Percentiles rank a stretch among this genome's conserved stretches.
Evolutionary conservation across 2,329 filamentous ascomycete species (phyloP).

Genomic region (Xylariaceae sp.): DNA sequence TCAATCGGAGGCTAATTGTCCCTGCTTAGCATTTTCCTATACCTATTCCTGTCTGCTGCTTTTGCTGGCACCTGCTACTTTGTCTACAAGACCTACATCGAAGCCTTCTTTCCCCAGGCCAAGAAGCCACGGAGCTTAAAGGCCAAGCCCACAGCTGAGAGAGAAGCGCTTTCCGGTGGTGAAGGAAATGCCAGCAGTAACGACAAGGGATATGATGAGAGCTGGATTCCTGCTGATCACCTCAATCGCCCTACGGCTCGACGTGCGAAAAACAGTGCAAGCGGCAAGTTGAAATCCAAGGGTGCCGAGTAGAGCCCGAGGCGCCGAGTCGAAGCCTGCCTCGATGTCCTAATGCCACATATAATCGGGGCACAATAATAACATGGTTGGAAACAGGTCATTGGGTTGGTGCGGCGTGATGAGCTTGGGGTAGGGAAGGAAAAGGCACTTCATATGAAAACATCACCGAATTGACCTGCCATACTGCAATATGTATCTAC

Average conservation of each 20-base stretch:
- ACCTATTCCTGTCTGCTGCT: constrained; percentile 75
- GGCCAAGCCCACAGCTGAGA: constrained; percentile 38
- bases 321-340: neutral
- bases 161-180: constrained; percentile 58
- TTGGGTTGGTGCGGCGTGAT: constrained; percentile 1
- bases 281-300: constrained; percentile 39
- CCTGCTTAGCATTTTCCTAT: constrained; percentile 79
- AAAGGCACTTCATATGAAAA: constrained; percentile 2
- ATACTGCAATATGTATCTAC: constrained; percentile 11
- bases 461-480: neutral
- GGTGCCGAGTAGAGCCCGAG: constrained; percentile 27
- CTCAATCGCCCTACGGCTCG: constrained; percentile 75
- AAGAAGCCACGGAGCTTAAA: constrained; percentile 53
- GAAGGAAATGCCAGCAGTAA: constrained; percentile 65
- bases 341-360: neutral
- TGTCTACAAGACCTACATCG: constrained; percentile 98
- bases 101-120: constrained; percentile 88
- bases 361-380: constrained; percentile 3
- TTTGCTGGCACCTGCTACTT: constrained; percentile 85
- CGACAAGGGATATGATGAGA: constrained; percentile 75
- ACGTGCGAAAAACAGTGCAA: constrained; percentile 56
- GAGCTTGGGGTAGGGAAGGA: constrained; percentile 1
- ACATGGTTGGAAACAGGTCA: constrained; percentile 8
- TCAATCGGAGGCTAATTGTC: constrained; percentile 42
- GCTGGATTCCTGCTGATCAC: constrained; percentile 88